A percentile compares a stretch with the other conserved stretches of the same genome.
These are phyloP conservation scores for Mortierella sp. DNA, from an alignment of 371 early-diverging fungal genomes.

Conservation along the genomic window DNA sequence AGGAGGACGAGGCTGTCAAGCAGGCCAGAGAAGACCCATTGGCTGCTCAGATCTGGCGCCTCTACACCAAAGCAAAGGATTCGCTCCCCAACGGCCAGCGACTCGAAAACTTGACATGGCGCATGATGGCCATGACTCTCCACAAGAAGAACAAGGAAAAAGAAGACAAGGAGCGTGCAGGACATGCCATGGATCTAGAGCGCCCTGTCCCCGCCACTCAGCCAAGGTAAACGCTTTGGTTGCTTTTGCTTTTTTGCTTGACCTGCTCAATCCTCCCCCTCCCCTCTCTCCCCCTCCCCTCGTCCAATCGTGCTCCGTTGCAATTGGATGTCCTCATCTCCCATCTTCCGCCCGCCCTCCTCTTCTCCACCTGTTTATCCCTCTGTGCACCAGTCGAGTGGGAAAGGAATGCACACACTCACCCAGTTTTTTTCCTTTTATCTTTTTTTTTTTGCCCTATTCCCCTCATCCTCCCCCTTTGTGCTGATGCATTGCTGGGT, in stretches of 20 bases:
- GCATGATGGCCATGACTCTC: slow-evolving; percentile 74
- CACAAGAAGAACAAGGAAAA: slow-evolving; percentile 59
- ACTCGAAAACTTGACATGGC: slow-evolving; percentile 77
- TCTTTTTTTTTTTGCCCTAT: neutral
- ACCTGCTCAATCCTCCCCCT: too few species aligned
- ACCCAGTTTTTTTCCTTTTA: slow-evolving; percentile 2
- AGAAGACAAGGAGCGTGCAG: slow-evolving; percentile 41
- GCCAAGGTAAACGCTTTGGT: too few species aligned
- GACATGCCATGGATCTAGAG: slow-evolving; percentile 37
- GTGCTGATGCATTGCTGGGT: neutral
- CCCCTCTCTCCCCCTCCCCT: too few species aligned
- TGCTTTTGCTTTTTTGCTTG: too few species aligned
- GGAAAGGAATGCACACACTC: neutral
- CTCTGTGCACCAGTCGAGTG: neutral
- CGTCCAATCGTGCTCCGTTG: too few species aligned
- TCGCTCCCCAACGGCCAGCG: slow-evolving; percentile 71
- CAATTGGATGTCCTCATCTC: too few species aligned
- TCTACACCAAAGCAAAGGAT: slow-evolving; percentile 77
- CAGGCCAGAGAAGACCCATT: slow-evolving; percentile 65
- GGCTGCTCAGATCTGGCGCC: slow-evolving; percentile 73
- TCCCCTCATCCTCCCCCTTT: neutral
- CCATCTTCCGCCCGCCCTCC: too few species aligned
- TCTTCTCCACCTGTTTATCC: too few species aligned
- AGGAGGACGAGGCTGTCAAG: slow-evolving; percentile 54
- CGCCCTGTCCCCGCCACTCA: slow-evolving; percentile 34